These are phyloP conservation scores for Puccinia triticina DNA, from an alignment of 1,284 basidiomycete species.

Conservation along the genomic window DNA sequence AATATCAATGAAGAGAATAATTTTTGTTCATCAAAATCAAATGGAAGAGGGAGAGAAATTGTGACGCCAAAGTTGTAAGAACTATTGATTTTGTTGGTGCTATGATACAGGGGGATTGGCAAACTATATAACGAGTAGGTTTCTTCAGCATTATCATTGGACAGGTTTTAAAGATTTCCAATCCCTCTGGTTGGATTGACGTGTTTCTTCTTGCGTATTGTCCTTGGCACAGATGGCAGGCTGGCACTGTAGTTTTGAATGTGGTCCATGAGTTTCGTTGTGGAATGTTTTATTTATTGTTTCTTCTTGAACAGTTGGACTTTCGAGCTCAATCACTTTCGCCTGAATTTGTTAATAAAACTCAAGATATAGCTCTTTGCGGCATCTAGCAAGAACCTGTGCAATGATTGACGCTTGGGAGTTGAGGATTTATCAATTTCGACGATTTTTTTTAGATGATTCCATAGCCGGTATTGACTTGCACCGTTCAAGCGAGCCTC, in stretches of 20 bases:
- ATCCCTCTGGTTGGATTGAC: not conserved
- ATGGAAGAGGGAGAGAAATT: too few relatives aligned
- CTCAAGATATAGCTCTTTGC: not conserved
- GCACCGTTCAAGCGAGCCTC: conserved; percentile 5
- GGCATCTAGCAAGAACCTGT: not conserved
- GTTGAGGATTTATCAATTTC: not conserved
- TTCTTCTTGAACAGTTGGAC: not conserved
- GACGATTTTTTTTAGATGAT: not conserved
- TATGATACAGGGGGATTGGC: too few relatives aligned
- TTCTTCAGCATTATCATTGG: not conserved
- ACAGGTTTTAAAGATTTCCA: not conserved
- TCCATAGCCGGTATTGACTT: not conserved
- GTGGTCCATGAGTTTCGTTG: not conserved
- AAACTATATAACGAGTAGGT: too few relatives aligned
- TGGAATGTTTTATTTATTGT: not conserved
- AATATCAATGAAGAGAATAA: too few relatives aligned
- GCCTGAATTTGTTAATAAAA: not conserved
- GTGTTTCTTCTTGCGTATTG: not conserved
- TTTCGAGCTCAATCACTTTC: not conserved
- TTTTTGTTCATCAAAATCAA: too few relatives aligned
- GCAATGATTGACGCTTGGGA: not conserved
- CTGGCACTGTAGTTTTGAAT: not conserved
- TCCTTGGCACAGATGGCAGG: not conserved
- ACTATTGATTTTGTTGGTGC: too few relatives aligned
- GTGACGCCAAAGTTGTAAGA: too few relatives aligned